Percentiles rank a stretch among this genome's conserved stretches.
Evolutionary conservation across 2,329 filamentous ascomycete genomes (phyloP).

Genomic region (Hymenoscyphus fructigenus): DNA sequence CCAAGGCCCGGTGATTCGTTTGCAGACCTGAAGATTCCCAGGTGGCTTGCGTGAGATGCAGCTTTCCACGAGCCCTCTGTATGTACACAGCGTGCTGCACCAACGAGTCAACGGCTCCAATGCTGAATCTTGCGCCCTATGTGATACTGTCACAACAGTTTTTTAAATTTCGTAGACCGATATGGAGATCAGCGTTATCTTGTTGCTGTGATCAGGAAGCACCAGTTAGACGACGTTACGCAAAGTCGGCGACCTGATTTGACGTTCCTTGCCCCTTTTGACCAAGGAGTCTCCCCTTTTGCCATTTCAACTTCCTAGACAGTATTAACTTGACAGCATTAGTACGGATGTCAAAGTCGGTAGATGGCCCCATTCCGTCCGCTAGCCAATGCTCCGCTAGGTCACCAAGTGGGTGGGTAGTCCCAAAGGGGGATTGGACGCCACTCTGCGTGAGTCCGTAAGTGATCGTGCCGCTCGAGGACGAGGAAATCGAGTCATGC

Average conservation of each 20-base stretch:
- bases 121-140: conserved; percentile 13
- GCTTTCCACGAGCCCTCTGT: conserved; percentile 16
- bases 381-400: not conserved
- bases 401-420: not conserved
- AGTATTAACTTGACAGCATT: not conserved
- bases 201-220: conserved; percentile 2
- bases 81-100: conserved; percentile 1
- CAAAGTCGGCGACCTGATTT: conserved; percentile 3
- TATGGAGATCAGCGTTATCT: conserved; percentile 11
- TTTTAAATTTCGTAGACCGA: not conserved
- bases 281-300: not conserved
- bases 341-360: not conserved
- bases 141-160: conserved; percentile 1
- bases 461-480: not conserved
- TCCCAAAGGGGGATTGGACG: not conserved
- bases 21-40: not conserved
- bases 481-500: not conserved
- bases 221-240: not conserved
- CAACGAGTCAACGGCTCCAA: conserved; percentile 8
- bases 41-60: conserved; percentile 12
- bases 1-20: conserved; percentile 5
- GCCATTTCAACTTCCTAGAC: not conserved
- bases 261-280: not conserved
- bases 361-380: not conserved
- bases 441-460: not conserved